A percentile compares a stretch with the other conserved stretches of the same genome.
Evolutionary conservation across 2,329 filamentous ascomycete species (phyloP).

Genomic region (Calonectria hongkongensis): DNA sequence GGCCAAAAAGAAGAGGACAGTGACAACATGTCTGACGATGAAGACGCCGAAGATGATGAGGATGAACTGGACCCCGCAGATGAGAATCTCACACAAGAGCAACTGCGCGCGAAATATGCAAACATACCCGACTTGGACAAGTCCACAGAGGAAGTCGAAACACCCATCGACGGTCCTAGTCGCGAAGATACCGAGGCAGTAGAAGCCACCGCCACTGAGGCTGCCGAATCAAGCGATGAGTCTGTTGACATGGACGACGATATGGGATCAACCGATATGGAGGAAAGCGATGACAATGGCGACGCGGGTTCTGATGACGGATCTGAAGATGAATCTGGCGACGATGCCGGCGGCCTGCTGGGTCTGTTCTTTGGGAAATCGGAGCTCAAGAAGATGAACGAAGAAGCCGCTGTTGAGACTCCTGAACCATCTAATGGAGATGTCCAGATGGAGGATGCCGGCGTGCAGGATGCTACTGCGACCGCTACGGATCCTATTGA

Average conservation of each 20-base stretch:
- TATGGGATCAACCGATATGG: conserved; percentile 74
- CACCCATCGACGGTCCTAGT: conserved; percentile 46
- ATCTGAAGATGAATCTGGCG: conserved; percentile 65
- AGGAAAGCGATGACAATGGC: conserved; percentile 62
- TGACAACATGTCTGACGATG: conserved; percentile 77
- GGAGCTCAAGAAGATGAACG: conserved; percentile 72
- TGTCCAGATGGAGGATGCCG: conserved; percentile 47
- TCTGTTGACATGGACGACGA: conserved; percentile 82
- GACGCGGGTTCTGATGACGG: conserved; percentile 65
- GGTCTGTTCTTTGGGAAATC: conserved; percentile 76
- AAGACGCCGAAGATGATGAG: conserved; percentile 77
- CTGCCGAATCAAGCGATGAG: conserved; percentile 75
- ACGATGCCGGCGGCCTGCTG: conserved; percentile 69
- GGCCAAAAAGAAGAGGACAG: conserved; percentile 66
- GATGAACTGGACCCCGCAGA: conserved; percentile 73
- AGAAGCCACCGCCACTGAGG: conserved; percentile 50
- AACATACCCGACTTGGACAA: conserved; percentile 72
- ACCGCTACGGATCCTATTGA: conserved; percentile 54
- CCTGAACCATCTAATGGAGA: conserved; percentile 50
- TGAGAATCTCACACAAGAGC: conserved; percentile 80
- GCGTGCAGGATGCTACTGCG: conserved; percentile 2
- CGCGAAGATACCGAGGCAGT: conserved; percentile 51
- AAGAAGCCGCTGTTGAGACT: conserved; percentile 57
- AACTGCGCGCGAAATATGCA: conserved; percentile 81
- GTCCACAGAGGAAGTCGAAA: conserved; percentile 53